Percentiles rank a stretch among this genome's conserved stretches.
phyloP scores from a whole-genome alignment of 2,329 filamentous ascomycete genomes.

The Alternaria longipes region DNA sequence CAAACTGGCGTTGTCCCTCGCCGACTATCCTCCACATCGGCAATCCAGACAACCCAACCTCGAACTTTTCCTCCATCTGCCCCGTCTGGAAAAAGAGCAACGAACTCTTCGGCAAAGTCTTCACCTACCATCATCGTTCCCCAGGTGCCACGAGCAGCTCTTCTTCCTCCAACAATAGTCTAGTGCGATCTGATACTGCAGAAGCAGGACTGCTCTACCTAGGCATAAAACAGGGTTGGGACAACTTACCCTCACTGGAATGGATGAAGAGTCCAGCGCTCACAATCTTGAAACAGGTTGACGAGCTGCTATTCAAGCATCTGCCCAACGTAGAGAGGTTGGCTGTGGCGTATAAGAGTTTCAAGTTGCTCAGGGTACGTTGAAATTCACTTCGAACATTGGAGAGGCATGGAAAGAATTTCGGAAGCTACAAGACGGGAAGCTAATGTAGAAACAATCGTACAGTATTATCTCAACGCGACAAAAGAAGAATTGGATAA shows the following conservation, averaged over 20 bases:
- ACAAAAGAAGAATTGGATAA: slow-evolving; percentile 36
- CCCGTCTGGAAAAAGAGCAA: slow-evolving; percentile 44
- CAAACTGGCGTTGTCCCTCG: slow-evolving; percentile 39
- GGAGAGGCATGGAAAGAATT: rapidly evolving
- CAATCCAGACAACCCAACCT: slow-evolving; percentile 20
- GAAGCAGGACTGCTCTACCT: slow-evolving; percentile 43
- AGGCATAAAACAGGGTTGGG: slow-evolving; percentile 44
- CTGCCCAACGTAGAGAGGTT: slow-evolving; percentile 37
- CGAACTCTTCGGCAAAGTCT: slow-evolving; percentile 43
- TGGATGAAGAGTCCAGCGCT: slow-evolving; percentile 45
- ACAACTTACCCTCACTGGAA: slow-evolving; percentile 26
- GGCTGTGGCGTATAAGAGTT: slow-evolving; percentile 44
- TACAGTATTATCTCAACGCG: slow-evolving; percentile 44
- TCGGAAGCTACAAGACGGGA: not conserved
- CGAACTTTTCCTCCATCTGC: slow-evolving; percentile 24
- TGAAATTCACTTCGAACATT: not conserved
- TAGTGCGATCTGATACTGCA: slow-evolving; percentile 6
- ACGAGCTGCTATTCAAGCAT: slow-evolving; percentile 41
- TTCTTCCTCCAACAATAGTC: not conserved
- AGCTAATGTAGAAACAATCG: not conserved
- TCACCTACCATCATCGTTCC: slow-evolving; percentile 19
- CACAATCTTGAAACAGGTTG: slow-evolving; percentile 40
- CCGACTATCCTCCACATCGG: slow-evolving; percentile 44
- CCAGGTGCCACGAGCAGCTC: not conserved
- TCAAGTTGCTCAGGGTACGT: slow-evolving; percentile 43